These are phyloP conservation scores for Blastocystis sp. DNA, from an alignment of 352 stramenopile genomes.

Conservation along the genomic window DNA sequence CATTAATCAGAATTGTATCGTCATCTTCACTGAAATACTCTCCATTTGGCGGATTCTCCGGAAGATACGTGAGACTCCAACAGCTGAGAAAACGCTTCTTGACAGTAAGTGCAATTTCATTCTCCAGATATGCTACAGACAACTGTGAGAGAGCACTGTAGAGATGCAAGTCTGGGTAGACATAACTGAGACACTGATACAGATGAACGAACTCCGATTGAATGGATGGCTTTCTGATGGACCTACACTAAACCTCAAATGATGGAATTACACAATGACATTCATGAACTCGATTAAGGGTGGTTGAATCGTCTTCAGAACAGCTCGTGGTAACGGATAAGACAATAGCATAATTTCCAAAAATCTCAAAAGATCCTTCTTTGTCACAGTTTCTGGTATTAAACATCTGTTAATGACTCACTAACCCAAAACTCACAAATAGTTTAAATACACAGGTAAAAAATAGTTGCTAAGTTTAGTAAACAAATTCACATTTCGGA, in stretches of 20 bases:
- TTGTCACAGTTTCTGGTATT: not conserved
- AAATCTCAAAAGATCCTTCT: not conserved
- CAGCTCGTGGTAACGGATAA: not conserved
- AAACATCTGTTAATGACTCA: not conserved
- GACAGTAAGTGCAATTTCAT: not conserved
- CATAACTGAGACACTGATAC: not conserved
- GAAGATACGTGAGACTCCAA: not conserved
- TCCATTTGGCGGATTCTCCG: constrained; percentile 2
- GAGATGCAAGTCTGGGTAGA: constrained; percentile 5
- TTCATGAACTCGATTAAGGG: not conserved
- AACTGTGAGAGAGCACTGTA: not conserved
- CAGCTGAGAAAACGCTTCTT: not conserved
- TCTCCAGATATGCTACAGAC: not conserved
- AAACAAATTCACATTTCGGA: constrained; percentile 28
- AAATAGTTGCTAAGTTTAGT: not conserved
- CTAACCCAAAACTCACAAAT: not conserved
- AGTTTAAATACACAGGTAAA: not conserved
- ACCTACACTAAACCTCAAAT: not conserved
- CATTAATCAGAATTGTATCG: not conserved
- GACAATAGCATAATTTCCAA: not conserved
- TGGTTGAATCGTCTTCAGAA: not conserved
- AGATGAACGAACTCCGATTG: not conserved
- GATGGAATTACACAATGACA: not conserved
- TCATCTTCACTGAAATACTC: constrained; percentile 21
- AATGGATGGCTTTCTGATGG: not conserved